Conservation (phyloP, 768 basidiomycete species). For the Rubroboletus satanas region DNA sequence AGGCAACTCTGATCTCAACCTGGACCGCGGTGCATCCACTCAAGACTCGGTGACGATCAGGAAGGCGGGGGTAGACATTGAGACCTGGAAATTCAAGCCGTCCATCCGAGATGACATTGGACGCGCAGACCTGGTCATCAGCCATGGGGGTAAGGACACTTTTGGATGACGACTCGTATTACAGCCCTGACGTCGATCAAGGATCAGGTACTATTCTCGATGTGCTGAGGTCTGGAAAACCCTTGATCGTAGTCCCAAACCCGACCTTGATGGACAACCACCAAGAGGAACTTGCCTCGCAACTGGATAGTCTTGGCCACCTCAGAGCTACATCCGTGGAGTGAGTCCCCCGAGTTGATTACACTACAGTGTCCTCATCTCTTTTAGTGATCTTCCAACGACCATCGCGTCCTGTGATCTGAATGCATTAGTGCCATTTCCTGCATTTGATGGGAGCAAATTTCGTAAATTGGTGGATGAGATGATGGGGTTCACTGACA, state of each 20-base stretch:
- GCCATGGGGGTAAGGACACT: slow-evolving; percentile 77
- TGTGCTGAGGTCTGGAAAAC: slow-evolving; percentile 68
- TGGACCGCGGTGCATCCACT: slow-evolving; percentile 19
- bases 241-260: slow-evolving; percentile 88
- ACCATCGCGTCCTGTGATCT: slow-evolving; percentile 50
- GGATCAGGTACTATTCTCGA: slow-evolving; percentile 95
- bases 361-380: slow-evolving; percentile 6
- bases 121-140: slow-evolving; percentile 75
- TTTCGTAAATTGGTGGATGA: slow-evolving; percentile 70
- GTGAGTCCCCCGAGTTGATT: slow-evolving; percentile 40
- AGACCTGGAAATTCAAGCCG: slow-evolving; percentile 71
- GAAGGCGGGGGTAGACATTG: slow-evolving; percentile 48
- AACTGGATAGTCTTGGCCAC: slow-evolving; percentile 55
- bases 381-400: slow-evolving; percentile 48
- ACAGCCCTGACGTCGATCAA: slow-evolving; percentile 29
- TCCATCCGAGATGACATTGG: slow-evolving; percentile 64
- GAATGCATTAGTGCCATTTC: slow-evolving; percentile 52
- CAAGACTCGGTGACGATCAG: slow-evolving; percentile 12
- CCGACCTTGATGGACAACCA: slow-evolving; percentile 87
- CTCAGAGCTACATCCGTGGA: slow-evolving; percentile 51
- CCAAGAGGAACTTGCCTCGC: slow-evolving; percentile 81
- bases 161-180: background rate
- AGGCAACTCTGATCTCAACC: slow-evolving; percentile 57
- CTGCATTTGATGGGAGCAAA: slow-evolving; percentile 60
- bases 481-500: slow-evolving; percentile 65